A percentile compares a stretch with the other conserved stretches of the same genome.
phyloP scores from a whole-genome alignment of 805 yeast genomes.

The Starmerella vaccinii region DNA sequence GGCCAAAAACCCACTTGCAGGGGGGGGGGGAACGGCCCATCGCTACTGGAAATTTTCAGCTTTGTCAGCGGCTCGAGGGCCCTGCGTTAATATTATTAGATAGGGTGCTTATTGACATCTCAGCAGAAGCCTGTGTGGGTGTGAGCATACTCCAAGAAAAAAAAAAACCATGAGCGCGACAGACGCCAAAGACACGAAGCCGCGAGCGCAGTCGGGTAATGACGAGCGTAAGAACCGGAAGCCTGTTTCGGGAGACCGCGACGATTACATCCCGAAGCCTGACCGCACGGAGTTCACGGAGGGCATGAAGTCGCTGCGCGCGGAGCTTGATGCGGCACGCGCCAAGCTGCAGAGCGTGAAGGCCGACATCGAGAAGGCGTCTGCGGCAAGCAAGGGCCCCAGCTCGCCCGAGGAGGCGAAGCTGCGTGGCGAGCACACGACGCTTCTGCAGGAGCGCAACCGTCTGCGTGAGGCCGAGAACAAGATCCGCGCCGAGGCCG shows the following conservation, averaged over 20 bases:
- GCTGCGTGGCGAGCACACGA: slow-evolving; percentile 41
- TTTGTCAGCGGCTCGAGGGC: slow-evolving; percentile 8
- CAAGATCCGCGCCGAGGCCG: slow-evolving; percentile 51
- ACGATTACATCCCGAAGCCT: slow-evolving; percentile 24
- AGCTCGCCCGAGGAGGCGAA: slow-evolving; percentile 38
- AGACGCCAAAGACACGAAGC: slow-evolving; percentile 4
- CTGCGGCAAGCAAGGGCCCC: slow-evolving; percentile 3
- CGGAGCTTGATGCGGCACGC: slow-evolving; percentile 25
- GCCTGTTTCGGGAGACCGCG: slow-evolving; percentile 1
- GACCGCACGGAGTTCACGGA: slow-evolving; percentile 28
- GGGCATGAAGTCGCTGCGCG: slow-evolving; percentile 26
- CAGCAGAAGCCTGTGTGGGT: slow-evolving; percentile 1
- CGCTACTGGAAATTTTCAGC: slow-evolving; percentile 7
- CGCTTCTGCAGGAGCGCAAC: slow-evolving; percentile 39
- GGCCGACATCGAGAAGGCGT: slow-evolving; percentile 23
- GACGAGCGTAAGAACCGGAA: slow-evolving; percentile 3
- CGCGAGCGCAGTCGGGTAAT: not conserved
- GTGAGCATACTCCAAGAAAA: no score
- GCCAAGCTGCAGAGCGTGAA: slow-evolving; percentile 25
- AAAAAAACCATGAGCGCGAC: slow-evolving; percentile 5
- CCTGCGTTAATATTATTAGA: no score
- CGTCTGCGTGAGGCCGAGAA: slow-evolving; percentile 33
- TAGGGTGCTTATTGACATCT: slow-evolving; percentile 1
- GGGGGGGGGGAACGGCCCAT: no score
- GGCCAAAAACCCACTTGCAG: not conserved